phyloP scores from a whole-genome alignment of 2,329 filamentous ascomycete genomes.

The Thielaviopsis populi region DNA sequence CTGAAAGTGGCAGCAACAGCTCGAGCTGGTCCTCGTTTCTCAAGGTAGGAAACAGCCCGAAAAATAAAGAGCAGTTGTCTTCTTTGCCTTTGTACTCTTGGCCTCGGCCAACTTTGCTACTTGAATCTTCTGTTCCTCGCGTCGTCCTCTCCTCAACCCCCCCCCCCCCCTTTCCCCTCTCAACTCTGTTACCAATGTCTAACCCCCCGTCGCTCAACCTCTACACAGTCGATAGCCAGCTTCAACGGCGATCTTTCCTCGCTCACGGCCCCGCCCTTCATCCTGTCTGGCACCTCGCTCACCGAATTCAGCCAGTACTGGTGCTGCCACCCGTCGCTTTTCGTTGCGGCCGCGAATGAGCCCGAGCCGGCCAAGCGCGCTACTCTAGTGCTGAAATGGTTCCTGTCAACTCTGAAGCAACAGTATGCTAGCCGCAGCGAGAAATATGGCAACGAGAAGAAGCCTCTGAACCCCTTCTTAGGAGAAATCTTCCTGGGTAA shows the following conservation, averaged over 20 bases:
- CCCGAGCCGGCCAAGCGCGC: constrained; percentile 67
- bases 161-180: constrained; percentile 3
- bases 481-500: constrained; percentile 86
- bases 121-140: background rate
- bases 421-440: constrained; percentile 65
- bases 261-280: constrained; percentile 68
- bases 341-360: constrained; percentile 70
- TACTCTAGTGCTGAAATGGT: constrained; percentile 88
- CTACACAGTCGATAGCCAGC: constrained; percentile 51
- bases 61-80: background rate
- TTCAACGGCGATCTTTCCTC: constrained; percentile 73
- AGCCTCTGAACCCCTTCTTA: constrained; percentile 90
- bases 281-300: constrained; percentile 62
- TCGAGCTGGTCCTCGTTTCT: constrained; percentile 39
- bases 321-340: constrained; percentile 61
- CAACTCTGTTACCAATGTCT: background rate
- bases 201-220: background rate
- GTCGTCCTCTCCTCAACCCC: background rate
- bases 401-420: constrained; percentile 81
- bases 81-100: background rate
- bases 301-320: constrained; percentile 74
- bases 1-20: constrained; percentile 24
- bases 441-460: constrained; percentile 80
- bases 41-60: constrained; percentile 28
- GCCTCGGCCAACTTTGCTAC: background rate